Base-by-base conservation (phyloP, 2,329 filamentous ascomycete species). In the Penicillium sp. region DNA sequence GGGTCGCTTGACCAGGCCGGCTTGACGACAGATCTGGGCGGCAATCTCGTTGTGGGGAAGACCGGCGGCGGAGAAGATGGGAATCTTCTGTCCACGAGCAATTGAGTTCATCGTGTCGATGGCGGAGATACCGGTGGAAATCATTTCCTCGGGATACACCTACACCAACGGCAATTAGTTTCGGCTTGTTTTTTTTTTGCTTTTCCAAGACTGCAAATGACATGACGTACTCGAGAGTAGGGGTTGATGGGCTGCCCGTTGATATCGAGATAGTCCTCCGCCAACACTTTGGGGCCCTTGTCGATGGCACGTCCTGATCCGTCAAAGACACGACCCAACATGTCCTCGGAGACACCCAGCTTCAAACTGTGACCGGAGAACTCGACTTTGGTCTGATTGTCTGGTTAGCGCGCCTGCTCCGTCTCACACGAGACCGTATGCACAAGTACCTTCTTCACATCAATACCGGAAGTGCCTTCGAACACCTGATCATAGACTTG, bases 91-190 rank as follows among this genome's bases (percentile, higher is more conserved):
- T 54, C 93, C 93, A 82, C 93, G 90, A 57, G 94, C 93, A 71
- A 97, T 95, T 53, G 86, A 90, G 78, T 90, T 90, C 91, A 97
- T 97, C 53, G 90, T 95, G 69, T 97, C 91, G 66, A 98, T 97
- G 67, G 93, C 90, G 54, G 91, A 97, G 72, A 98, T 98, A 83
- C 93, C 93, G 41, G 93, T 98, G 33, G 91, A 93, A 65, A 98
- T 97, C 91, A 98, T 98, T 76, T 98, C 94, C 77, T 98, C 93
- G 65, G 93, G 93, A 69, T 98, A 98, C 60, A 95, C 88, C 89
- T 94, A 56, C 25, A 43, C n/a, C 28, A 24, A 32, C 18, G 18
- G 18, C 18, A 18, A 18, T 18, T 3, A 18, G 18, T 18, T 18
- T 18, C 18, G 18, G 18, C 18, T 18, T 18, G 18, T 58, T 53